Evolutionary conservation across 805 yeast species (phyloP), one percentile per base, ranked within the genome.

Genomic region (Kuraishia hungarica): DNA sequence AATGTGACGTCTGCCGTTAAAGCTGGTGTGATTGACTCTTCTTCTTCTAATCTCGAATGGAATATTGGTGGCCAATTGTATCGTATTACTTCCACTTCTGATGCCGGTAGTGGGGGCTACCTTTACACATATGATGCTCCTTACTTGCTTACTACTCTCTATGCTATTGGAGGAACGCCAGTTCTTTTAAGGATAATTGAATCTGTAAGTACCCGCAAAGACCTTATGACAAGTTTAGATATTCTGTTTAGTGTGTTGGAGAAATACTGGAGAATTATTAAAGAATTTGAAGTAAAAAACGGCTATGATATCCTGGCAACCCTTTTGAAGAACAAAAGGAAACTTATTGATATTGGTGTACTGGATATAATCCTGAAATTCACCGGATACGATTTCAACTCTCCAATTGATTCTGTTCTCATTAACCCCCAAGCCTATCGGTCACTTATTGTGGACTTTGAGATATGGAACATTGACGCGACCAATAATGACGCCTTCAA

Each of bases 241-340:
- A 55, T 80, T 0, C 66, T 84, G 2, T 72, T 84, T 35, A 63
- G 65, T 15, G 51, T 79, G 0, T 63, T 84, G 11, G 65, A 71
- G n/a, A 69, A 71, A 29, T 75, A 79, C 57, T 75, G 84, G 78
- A 71, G 83, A 48, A 68, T 78, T 53, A 66, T 73, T 28, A 76
- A 77, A 51, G 89, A 84, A 57, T 79, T 86, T 62, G 89, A 84
- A 59, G 71, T 76, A 19, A 70, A 73, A 2, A 79, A 78, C 59
- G 91, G 91, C 1, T 87, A 82, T 61, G 81, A 81, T 24, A 74
- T 84, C 2, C 63, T 87, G 1, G 76, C 80, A 0, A 76, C 84
- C 0, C 62, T 87, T 8, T 61, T 86, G 26, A 78, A 76, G 48
- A 69, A 76, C 26, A 82, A 81, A 61, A 74, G 71, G 58, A 63